Evolutionary conservation across 164 flowering plant genomes (phyloP), one percentile per base, ranked within the genome.

Genomic region (Aristolochia californica): DNA sequence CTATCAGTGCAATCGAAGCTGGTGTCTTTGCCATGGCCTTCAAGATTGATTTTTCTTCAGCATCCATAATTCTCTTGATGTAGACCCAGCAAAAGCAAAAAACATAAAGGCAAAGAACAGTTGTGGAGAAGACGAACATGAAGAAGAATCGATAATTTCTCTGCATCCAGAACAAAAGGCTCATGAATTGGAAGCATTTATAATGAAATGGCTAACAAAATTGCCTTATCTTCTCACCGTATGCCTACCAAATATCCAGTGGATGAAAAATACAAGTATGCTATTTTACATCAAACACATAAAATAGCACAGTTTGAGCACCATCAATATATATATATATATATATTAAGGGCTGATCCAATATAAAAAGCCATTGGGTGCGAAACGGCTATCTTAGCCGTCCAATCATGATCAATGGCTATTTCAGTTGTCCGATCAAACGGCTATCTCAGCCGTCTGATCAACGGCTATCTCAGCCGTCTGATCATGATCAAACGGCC

Each of bases 121-220:
- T 88, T 17, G 96, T 84, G 11, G 98, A 86, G 85, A 81, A 88
- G 59, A 91, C 96, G 63, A 91, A 91, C 95, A 84, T 78, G 83
- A 86, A 88, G 83, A 91, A 91, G 77, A 88, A 91, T 20, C 93
- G 77, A 60, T 91, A 91, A 66, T 91, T 91, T 48, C 98, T 66
- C 98, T 91, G 96, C 89, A 85, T 22, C 7, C 38, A 62, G 48
- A 61, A 68, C 40, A 34, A 34, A 34, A 12, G 40, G 40, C 10
- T 34, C 7, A 5, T 34, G 40, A 34, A 34, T 34, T 12, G 10
- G 5, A 34, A 12, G 40, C 40, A 34, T 1, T 34, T 1, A 34
- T 34, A 34, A 34, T 23, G 5, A 47, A 45, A 18, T 16, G 16
- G 26, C 47, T 23, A 16, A 18, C n/a, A 22, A 34, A 60, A 28